Percentiles rank a stretch among this genome's conserved stretches.
phyloP scores from a whole-genome alignment of 2,329 filamentous ascomycete genomes.

The Leptographium flavum region DNA sequence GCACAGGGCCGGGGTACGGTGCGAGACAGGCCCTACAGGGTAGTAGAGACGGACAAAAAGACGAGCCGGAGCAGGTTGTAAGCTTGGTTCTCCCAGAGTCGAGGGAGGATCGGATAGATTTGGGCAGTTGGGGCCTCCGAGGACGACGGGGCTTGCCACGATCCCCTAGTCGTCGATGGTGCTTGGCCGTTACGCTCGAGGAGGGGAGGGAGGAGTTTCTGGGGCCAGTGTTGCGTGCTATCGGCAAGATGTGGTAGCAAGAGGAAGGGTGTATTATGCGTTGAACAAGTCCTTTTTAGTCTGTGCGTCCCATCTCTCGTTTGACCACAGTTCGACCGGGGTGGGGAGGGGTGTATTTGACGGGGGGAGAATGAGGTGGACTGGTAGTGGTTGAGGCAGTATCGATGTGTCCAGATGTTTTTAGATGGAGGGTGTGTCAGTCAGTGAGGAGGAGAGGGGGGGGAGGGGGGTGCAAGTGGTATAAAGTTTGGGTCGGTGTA shows the following conservation, averaged over 20 bases:
- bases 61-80: background rate
- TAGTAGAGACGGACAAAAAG: background rate
- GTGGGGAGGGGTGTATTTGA: background rate
- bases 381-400: background rate
- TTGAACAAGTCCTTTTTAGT: background rate
- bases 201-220: background rate
- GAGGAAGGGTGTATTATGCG: constrained; percentile 1
- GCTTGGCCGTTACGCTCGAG: background rate
- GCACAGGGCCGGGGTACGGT: background rate
- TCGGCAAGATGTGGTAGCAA: background rate
- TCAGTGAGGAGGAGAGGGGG: background rate
- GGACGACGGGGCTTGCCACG: background rate
- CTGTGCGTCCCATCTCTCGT: constrained; percentile 1
- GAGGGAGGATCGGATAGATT: background rate
- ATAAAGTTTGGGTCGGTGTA: background rate
- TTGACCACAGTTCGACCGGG: background rate
- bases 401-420: background rate
- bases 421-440: background rate
- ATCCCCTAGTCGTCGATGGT: too few relatives aligned
- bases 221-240: background rate
- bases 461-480: background rate
- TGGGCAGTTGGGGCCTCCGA: background rate
- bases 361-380: background rate
- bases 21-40: background rate
- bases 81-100: background rate